Evolutionary conservation across 2,329 filamentous ascomycete genomes (phyloP).

Genomic region (Arachnomyces sp.): DNA sequence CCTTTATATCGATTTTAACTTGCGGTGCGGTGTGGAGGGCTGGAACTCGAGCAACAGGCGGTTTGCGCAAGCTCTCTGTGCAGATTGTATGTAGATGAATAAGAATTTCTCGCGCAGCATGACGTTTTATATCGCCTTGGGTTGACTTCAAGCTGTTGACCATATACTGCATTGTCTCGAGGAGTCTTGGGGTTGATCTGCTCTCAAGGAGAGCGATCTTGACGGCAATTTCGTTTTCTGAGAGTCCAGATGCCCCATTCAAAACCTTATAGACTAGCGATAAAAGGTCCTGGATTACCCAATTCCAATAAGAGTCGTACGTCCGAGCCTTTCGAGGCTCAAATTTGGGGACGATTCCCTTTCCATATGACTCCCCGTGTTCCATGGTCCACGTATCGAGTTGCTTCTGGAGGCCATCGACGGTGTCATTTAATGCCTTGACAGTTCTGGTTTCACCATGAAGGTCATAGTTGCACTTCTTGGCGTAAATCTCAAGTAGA

Average conservation of each 20-base stretch:
- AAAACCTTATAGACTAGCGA: slow-evolving; percentile 5
- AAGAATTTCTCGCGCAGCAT: background rate
- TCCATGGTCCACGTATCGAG: slow-evolving; percentile 22
- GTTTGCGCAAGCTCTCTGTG: background rate
- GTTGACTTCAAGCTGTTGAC: slow-evolving; percentile 1
- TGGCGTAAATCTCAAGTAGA: slow-evolving; percentile 7
- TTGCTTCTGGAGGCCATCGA: slow-evolving; percentile 10
- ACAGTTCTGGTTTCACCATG: background rate
- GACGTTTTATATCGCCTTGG: slow-evolving; percentile 1
- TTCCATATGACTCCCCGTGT: slow-evolving; percentile 22
- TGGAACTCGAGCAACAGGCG: too few species aligned
- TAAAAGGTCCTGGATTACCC: slow-evolving; percentile 22
- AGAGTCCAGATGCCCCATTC: slow-evolving; percentile 1
- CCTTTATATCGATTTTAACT: too few species aligned
- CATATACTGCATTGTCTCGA: slow-evolving; percentile 5
- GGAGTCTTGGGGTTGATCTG: slow-evolving; percentile 2
- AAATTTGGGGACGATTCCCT: slow-evolving; percentile 25
- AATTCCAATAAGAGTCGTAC: slow-evolving; percentile 33
- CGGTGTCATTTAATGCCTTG: background rate
- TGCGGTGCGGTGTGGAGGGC: too few species aligned
- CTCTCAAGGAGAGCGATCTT: background rate
- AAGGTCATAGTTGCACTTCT: slow-evolving; percentile 8
- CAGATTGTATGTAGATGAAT: background rate
- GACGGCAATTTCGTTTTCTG: slow-evolving; percentile 1
- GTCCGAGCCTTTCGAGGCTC: slow-evolving; percentile 18